These are phyloP conservation scores for Spathaspora sp. DNA, from an alignment of 1,139 yeast genomes.

Conservation along the genomic window DNA sequence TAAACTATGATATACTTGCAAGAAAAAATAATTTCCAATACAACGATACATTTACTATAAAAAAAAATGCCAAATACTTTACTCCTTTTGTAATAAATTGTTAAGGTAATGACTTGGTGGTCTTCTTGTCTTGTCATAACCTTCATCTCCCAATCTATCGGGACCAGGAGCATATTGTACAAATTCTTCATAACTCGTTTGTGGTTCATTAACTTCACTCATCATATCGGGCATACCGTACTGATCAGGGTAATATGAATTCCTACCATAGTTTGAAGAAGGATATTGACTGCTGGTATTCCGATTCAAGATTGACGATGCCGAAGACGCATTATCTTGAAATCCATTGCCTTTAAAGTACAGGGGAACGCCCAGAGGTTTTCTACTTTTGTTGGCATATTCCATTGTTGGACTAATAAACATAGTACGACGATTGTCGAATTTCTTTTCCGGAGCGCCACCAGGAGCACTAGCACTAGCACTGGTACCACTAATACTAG, in stretches of 20 bases:
- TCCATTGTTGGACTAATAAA: slow-evolving; percentile 36
- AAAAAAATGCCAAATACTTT: neutral
- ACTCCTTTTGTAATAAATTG: neutral
- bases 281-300: neutral
- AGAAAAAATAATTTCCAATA: neutral
- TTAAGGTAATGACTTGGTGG: slow-evolving; percentile 3
- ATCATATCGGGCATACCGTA: neutral
- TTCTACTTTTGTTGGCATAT: slow-evolving; percentile 1
- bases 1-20: neutral
- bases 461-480: neutral
- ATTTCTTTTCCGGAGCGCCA: slow-evolving; percentile 5
- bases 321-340: slow-evolving; percentile 1
- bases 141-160: neutral
- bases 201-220: neutral
- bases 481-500: slow-evolving; percentile 1
- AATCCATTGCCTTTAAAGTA: neutral
- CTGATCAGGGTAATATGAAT: neutral
- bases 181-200: neutral
- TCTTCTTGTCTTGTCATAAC: neutral
- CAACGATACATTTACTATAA: too few species aligned
- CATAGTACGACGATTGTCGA: slow-evolving; percentile 31
- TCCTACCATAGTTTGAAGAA: neutral
- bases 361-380: slow-evolving; percentile 6
- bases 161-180: neutral
- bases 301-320: neutral